Conservation (phyloP, 169 alveolate genomes). For the Plasmodium adleri region DNA sequence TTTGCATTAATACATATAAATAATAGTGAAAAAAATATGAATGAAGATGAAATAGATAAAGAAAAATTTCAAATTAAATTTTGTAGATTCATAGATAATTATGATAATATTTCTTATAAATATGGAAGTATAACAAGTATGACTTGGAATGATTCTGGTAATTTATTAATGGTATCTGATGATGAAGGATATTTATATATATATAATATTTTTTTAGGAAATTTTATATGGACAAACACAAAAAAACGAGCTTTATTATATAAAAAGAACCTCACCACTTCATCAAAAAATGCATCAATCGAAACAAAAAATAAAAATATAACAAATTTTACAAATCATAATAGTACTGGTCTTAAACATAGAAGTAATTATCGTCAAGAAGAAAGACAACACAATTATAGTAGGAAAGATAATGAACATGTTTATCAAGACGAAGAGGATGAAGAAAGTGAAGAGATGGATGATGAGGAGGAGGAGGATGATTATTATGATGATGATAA, state of each 20-base stretch:
- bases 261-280: background rate
- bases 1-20: conserved; percentile 60
- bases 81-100: conserved; percentile 22
- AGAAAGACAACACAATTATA: background rate
- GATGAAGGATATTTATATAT: conserved; percentile 37
- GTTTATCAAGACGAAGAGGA: conserved; percentile 1
- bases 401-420: background rate
- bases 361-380: background rate
- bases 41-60: conserved; percentile 9
- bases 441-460: conserved; percentile 1
- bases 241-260: background rate
- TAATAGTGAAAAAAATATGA: conserved; percentile 20
- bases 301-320: conserved; percentile 3
- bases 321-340: background rate
- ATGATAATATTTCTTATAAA: conserved; percentile 28
- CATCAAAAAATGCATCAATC: background rate
- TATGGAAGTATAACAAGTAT: conserved; percentile 46
- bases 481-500: background rate
- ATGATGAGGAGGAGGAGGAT: conserved; percentile 2
- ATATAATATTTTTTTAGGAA: conserved; percentile 54
- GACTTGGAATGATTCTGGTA: conserved; percentile 31
- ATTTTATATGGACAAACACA: conserved; percentile 5
- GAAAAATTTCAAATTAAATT: conserved; percentile 36
- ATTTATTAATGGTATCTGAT: conserved; percentile 41
- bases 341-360: background rate